Evolutionary conservation across 2,329 filamentous ascomycete species (phyloP), one percentile per base, ranked within the genome.

Genomic region (Pyrenophora seminiperda): DNA sequence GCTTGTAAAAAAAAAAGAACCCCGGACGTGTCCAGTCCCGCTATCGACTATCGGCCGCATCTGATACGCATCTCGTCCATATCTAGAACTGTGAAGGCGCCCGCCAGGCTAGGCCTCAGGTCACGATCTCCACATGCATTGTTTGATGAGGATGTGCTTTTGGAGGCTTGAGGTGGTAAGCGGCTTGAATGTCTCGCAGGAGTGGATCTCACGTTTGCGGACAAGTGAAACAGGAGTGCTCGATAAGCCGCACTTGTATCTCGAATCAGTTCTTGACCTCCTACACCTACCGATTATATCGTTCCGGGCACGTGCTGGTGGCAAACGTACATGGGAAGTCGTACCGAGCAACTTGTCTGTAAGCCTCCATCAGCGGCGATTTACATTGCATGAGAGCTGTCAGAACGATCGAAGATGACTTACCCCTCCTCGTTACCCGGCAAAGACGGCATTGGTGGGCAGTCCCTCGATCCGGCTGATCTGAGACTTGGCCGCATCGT

Each of bases 401-500:
- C 33, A 54, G 33, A 17, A 41, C 42, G 41, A 55, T 52, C 43
- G 34, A 45, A 41, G 41, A 41, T 38, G 49, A 34, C 29, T 30
- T 43, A 41, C 36, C 17, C 42, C 46, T 45, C 53, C 41, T 50
- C 56, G 51, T 56, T 39, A 45, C 47, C 55, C 33, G 49, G 38
- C 46, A 34, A 46, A 43, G 39, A 43, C 51, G 55, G 58, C 47
- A 52, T 50, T 45, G 52, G 49, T 53, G 47, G 45, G 30, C 27
- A 41, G 18, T 22, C 18, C 40, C 45, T 63, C 50, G 57, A 60
- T 34, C 62, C 65, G 70, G 67, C 63, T 70, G 67, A 72, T 71
- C 66, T 68, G 58, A 69, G 62, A 62, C 66, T 66, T 71, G 60
- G 65, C 64, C 49, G 50, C 38, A 47, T 48, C 44, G 44, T 44